Percentiles rank a stretch among this genome's conserved stretches.
Conservation (phyloP, 164 flowering plant species). For the Piper longum region DNA sequence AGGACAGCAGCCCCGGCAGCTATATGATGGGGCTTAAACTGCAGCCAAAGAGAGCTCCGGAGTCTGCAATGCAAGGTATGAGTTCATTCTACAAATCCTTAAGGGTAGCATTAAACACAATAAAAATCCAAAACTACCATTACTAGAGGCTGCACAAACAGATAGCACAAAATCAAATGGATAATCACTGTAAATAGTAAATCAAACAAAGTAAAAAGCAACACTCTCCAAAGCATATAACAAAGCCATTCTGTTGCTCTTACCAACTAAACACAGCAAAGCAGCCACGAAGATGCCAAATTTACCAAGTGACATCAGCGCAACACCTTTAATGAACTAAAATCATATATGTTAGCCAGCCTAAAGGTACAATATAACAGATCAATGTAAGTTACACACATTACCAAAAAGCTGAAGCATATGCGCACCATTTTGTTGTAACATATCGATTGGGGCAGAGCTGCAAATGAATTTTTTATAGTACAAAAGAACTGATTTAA, state of each 20-base stretch:
- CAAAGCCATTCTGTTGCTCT: conserved; percentile 12
- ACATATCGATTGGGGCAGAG: too few relatives aligned
- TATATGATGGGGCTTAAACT: conserved; percentile 39
- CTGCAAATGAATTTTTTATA: too few relatives aligned
- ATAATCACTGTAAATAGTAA: too few relatives aligned
- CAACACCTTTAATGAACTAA: conserved; percentile 32
- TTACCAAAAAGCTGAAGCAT: background rate
- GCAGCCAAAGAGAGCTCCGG: conserved; percentile 39
- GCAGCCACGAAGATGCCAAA: conserved; percentile 48
- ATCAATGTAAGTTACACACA: background rate
- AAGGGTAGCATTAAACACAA: background rate
- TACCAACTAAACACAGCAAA: conserved; percentile 23
- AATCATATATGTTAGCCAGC: conserved; percentile 12
- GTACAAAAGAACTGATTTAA: too few relatives aligned
- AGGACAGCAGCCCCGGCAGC: conserved; percentile 70
- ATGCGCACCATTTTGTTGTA: too few relatives aligned
- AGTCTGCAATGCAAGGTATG: conserved; percentile 20
- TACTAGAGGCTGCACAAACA: conserved; percentile 6
- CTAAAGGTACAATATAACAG: background rate
- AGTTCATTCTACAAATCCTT: background rate
- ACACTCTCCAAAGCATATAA: background rate
- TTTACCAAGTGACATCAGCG: conserved; percentile 36
- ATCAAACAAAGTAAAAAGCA: background rate
- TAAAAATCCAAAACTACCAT: conserved; percentile 18
- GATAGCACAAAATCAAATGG: background rate